Evolutionary conservation across 306 rosid genomes (phyloP), one percentile per base, ranked within the genome.

Genomic region (Rubus idaeus): DNA sequence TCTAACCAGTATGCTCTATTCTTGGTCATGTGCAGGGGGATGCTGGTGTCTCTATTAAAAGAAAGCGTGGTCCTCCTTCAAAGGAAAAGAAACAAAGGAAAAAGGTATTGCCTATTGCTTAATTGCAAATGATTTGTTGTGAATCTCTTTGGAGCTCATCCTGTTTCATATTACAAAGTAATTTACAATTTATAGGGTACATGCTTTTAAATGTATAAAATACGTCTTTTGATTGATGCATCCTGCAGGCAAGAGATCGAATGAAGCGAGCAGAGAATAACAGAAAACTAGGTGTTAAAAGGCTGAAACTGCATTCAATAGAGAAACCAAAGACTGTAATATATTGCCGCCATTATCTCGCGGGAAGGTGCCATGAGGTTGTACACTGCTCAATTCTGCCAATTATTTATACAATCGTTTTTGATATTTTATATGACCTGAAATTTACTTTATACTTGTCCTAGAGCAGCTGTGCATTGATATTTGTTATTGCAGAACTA

Each of bases 311-410:
- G 78, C 86, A 30, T 70, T 84, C 78, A 23, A 84, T 86, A 46
- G 85, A 77, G 46, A 88, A 83, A 80, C 87, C 89, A 0, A 94
- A 90, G 83, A 10, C 87, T 65, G 69, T 82, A 30, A 0, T 67
- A 26, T 61, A 80, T 77, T 95, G 98, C 81, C 97, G 90, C 78
- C 97, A 95, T 83, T 92, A 83, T 85, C 41, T 84, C 10, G 30
- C 35, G 35, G 98, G 98, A 81, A 86, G 90, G 80, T 92, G 98
- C 84, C 56, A 84, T 1, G 90, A 90, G 96, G 98, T 91, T 76
- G 86, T 77, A 68, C 73, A n/a, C 56, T 37, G 70, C 57, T 79
- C 68, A 56, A 61, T 77, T 44, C 16, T 56, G 21, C 56, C 10
- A n/a, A 35, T 49, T n/a, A 42, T 42, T 37, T 50, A 46, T 51